Evolutionary conservation across 257 asterid species (phyloP).

Genomic region (Lantana camara): DNA sequence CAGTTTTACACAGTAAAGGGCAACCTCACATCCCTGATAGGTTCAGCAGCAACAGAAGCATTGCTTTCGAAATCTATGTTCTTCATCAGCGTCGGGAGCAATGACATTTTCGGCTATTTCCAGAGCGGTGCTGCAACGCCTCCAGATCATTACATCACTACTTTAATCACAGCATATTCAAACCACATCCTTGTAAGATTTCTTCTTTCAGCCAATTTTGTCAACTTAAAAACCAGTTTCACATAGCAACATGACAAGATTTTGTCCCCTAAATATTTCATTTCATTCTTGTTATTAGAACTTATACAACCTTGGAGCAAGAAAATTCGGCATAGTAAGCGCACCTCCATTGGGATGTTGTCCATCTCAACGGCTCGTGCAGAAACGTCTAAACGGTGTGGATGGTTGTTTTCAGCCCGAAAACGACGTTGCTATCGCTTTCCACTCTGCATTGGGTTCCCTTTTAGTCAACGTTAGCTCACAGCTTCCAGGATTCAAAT

Average conservation of each 20-base stretch:
- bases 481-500: slow-evolving; percentile 53
- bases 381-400: slow-evolving; percentile 37
- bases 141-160: slow-evolving; percentile 34
- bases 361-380: slow-evolving; percentile 54
- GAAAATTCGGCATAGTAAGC: slow-evolving; percentile 69
- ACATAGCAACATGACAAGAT: too few relatives aligned
- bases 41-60: slow-evolving; percentile 37
- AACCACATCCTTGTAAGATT: slow-evolving; percentile 47
- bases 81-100: slow-evolving; percentile 74
- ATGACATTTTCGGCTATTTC: slow-evolving; percentile 69
- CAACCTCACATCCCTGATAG: slow-evolving; percentile 41
- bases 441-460: slow-evolving; percentile 43
- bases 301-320: slow-evolving; percentile 67
- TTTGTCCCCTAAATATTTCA: too few relatives aligned
- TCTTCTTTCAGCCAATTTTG: neutral
- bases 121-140: slow-evolving; percentile 30
- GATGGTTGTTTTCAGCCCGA: slow-evolving; percentile 58
- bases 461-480: slow-evolving; percentile 47
- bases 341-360: slow-evolving; percentile 77
- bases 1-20: slow-evolving; percentile 46
- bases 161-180: slow-evolving; percentile 47
- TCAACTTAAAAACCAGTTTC: neutral
- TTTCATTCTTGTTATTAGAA: too few relatives aligned
- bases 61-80: slow-evolving; percentile 50
- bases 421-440: slow-evolving; percentile 52